phyloP scores from a whole-genome alignment of 1,284 basidiomycete genomes.

The Ganoderma leucocontextum region DNA sequence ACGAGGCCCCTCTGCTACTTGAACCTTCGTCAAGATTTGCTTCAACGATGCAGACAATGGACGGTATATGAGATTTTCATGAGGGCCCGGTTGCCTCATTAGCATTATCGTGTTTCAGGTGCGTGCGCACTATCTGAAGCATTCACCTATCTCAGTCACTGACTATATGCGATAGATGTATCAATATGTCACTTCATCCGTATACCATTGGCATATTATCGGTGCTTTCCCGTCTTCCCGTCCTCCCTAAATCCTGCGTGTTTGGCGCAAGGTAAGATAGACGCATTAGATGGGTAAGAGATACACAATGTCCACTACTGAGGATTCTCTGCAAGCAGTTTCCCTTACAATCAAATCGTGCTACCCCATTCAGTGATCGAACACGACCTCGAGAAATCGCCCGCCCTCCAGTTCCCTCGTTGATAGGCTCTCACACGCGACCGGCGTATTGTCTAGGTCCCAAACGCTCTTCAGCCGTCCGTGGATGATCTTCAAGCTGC shows the following conservation, averaged over 20 bases:
- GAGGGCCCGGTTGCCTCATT: neutral
- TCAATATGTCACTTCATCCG: constrained; percentile 14
- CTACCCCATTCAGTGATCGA: constrained; percentile 28
- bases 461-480: constrained; percentile 75
- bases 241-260: neutral
- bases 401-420: constrained; percentile 43
- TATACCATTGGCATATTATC: too few relatives aligned
- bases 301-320: constrained; percentile 5
- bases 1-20: constrained; percentile 42
- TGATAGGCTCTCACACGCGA: constrained; percentile 38
- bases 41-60: constrained; percentile 55
- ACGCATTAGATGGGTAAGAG: neutral
- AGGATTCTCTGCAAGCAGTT: constrained; percentile 9
- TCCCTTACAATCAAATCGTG: neutral
- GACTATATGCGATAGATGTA: constrained; percentile 18
- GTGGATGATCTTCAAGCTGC: constrained; percentile 81
- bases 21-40: constrained; percentile 48
- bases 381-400: constrained; percentile 44
- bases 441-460: constrained; percentile 59
- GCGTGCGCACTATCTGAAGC: neutral
- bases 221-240: neutral
- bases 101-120: neutral
- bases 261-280: neutral
- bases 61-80: constrained; percentile 40
- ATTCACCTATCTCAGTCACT: neutral